Base-by-base conservation (phyloP, 768 basidiomycete genomes). In the Pilatotrama ljubarskyi region DNA sequence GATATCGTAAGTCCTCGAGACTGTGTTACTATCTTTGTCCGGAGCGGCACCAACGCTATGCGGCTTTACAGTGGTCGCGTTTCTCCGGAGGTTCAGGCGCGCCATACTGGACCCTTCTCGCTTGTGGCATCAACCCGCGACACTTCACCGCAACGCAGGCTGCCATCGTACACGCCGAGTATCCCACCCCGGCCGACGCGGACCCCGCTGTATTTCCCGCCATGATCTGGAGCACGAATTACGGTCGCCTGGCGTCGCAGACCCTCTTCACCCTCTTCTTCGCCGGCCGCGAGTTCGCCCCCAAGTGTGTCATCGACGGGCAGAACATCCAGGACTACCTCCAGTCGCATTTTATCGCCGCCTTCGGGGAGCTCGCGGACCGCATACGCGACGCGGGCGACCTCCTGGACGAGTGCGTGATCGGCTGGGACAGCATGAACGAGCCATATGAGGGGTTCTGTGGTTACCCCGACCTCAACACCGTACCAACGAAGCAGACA, bases 201-300 rank as follows among this genome's bases (percentile, higher is more conserved):
- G 80, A 89, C 64, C 95, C 96, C 0, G 79, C 84, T 2, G 71
- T 82, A 0, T 81, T 94, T 61, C 96, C 97, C 5, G 85, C 90
- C 48, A 99, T 99, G 97, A 84, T 94, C 61, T 99, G 97, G 97
- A 85, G 87, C 7, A 98, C 96, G 24, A 98, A 98, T 70, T 98
- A 98, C 70, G 86, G 90, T 41, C 91, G 90, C 17, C 86, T 98
- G 26, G 84, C 89, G 51, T 86, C 86, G 18, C 91, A 94, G 70
- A 96, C 94, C 11, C 71, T 97, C 53, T 96, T 96, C 77, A 94
- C 96, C 7, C 82, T 99, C 63, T 98, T 98, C 81, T 98, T 91
- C 71, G 94, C 90, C 20, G 95, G 95, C 1, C 82, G 85, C 8
- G 84, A 87, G 41, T 98, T 90, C 72, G 94, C 97, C 0, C 97